Base-by-base conservation (phyloP, 1,284 basidiomycete genomes). In the Ceratobasidium sp. region DNA sequence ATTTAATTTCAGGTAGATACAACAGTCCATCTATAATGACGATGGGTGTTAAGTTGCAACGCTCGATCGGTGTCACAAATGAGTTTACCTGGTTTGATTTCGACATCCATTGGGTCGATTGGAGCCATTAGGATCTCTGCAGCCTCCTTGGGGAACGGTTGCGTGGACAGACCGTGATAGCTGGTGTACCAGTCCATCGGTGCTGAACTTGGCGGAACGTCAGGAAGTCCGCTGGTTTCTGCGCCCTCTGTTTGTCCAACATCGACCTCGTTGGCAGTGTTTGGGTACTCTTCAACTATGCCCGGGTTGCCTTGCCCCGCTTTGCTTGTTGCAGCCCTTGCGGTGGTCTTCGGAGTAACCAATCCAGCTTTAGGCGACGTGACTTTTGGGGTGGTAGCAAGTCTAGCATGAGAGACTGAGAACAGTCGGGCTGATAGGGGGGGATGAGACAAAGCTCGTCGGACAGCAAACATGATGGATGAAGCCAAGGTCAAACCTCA, bases 1-100 rank as follows among this genome's bases (percentile, higher is more conserved):
- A 99, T 78, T 98, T 97, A 77, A 98, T 99, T 78, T 98, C 96
- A 25, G 96, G 96, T 9, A 99, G 86, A 79, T 98, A 99, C 30
- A 98, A 81, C 36, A 99, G 82, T 1, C 96, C 96, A 74, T 98
- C 96, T 94, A 74, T n/a, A 42, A 30, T 36, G 33, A 14, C 21
- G 11, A 52, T n/a, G n/a, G n/a, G n/a, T n/a, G 49, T 21, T 39
- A 44, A 9, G 7, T 7, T 6, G 30, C n/a, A 42, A 53, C 16
- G 39, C 25, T 46, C 50, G 14, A 41, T 23, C 11, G 53, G 41
- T 44, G 44, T 64, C 53, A 58, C 9, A 19, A 13, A 33, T n/a
- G 21, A 11, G 78, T 85, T 66, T 59, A 90, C 93, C 93, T 70
- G 95, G 95, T 77, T 98, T 98, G 60, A 97, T 89, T 79, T 98